Evolutionary conservation across 768 basidiomycete species (phyloP).

Genomic region (Russula earlei): DNA sequence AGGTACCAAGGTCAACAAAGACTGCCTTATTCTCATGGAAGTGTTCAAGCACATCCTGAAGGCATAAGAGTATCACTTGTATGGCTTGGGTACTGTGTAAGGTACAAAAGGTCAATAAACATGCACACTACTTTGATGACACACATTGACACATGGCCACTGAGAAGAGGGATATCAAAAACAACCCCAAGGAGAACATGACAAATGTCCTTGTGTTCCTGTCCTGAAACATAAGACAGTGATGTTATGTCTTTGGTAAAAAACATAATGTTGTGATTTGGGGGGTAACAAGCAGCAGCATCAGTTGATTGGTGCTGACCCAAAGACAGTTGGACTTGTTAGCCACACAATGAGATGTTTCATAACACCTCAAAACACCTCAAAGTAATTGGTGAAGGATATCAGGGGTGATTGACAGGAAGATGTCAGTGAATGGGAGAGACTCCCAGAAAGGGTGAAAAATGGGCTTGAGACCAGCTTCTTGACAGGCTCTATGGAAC

Average conservation of each 20-base stretch:
- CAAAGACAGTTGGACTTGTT: neutral
- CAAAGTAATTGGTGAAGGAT: too few species aligned
- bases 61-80: slow-evolving; percentile 8
- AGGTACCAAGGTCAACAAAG: slow-evolving; percentile 22
- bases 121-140: neutral
- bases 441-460: neutral
- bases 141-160: neutral
- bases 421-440: too few species aligned
- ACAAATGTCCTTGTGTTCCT: slow-evolving; percentile 23
- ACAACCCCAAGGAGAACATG: neutral
- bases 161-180: neutral
- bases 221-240: slow-evolving; percentile 20
- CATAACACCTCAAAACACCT: too few species aligned
- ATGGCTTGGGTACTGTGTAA: slow-evolving; percentile 16
- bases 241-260: slow-evolving; percentile 18
- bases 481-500: neutral
- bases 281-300: too few species aligned
- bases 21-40: slow-evolving; percentile 23
- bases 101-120: neutral
- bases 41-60: too few species aligned
- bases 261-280: too few species aligned
- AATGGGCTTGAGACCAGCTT: neutral
- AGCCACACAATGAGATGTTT: neutral
- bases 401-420: too few species aligned
- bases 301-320: slow-evolving; percentile 18